Conservation (phyloP, 257 asterid genomes). For the Nicotiana obtusifolia region DNA sequence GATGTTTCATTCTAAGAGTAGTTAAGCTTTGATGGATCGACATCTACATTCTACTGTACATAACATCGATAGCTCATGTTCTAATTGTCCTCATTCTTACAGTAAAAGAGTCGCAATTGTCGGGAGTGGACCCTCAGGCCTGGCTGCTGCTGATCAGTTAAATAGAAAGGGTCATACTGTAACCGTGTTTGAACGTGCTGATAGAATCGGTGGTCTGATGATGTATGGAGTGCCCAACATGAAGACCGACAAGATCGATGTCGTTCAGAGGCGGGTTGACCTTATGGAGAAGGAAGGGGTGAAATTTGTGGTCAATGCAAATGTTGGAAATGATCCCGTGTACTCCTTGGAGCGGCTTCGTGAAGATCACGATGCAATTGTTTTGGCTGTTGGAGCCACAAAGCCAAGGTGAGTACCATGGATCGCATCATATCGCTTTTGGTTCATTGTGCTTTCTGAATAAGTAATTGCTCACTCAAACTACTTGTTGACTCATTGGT, state of each 20-base stretch:
- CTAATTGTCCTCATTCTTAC: slow-evolving; percentile 16
- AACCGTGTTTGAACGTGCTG: slow-evolving; percentile 92
- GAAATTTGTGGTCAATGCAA: slow-evolving; percentile 75
- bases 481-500: slow-evolving; percentile 13
- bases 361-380: slow-evolving; percentile 70
- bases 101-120: slow-evolving; percentile 82
- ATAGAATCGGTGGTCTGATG: slow-evolving; percentile 97
- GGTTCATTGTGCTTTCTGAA: background rate
- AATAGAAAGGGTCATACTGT: slow-evolving; percentile 86
- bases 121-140: slow-evolving; percentile 98
- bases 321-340: slow-evolving; percentile 68
- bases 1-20: background rate
- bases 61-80: background rate
- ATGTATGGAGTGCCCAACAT: slow-evolving; percentile 99
- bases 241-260: slow-evolving; percentile 86
- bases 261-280: slow-evolving; percentile 89
- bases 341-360: slow-evolving; percentile 66
- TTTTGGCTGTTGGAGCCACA: slow-evolving; percentile 96
- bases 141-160: slow-evolving; percentile 99
- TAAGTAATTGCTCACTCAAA: background rate
- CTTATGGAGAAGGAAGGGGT: slow-evolving; percentile 95
- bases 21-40: background rate
- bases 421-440: background rate
- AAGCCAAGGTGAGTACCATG: slow-evolving; percentile 65
- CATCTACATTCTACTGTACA: background rate